Evolutionary conservation across 352 stramenopile genomes (phyloP).

Genomic region (Globisporangium polare): DNA sequence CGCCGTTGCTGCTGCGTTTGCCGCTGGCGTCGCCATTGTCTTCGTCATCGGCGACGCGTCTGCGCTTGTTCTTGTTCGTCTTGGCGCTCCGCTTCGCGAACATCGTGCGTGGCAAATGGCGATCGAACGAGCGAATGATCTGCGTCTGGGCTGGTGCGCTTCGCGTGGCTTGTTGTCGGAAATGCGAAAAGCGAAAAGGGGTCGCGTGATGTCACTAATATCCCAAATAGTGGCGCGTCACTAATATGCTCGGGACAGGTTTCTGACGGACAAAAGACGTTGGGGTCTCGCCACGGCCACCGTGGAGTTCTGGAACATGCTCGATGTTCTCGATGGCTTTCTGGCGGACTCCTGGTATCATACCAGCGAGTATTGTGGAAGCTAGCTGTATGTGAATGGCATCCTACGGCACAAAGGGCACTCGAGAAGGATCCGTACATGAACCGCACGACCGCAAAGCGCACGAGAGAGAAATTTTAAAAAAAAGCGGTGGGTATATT

Average conservation of each 20-base stretch:
- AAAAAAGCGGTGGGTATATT: not conserved
- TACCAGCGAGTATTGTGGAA: not conserved
- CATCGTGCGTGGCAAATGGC: constrained; percentile 1
- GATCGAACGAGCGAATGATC: not conserved
- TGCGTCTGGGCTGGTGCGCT: not conserved
- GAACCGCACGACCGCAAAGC: no score
- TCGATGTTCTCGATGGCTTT: no score
- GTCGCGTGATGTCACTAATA: not conserved
- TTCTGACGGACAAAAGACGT: no score
- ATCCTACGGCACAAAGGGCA: no score
- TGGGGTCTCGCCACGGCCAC: not conserved
- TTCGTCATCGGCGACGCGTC: constrained; percentile 15
- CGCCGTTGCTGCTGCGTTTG: not conserved
- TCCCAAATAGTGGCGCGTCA: not conserved
- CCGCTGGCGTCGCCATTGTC: not conserved
- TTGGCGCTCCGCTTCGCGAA: constrained; percentile 18
- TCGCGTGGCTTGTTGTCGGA: not conserved
- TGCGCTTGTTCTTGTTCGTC: constrained; percentile 22
- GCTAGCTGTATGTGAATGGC: not conserved
- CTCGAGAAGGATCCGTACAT: no score
- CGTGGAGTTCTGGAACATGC: no score
- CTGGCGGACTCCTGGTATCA: no score
- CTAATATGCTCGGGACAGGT: not conserved
- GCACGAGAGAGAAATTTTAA: not conserved
- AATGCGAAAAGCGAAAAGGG: not conserved